Base-by-base conservation (phyloP, 78 protist species). In the Corallochytrium limacisporum region DNA sequence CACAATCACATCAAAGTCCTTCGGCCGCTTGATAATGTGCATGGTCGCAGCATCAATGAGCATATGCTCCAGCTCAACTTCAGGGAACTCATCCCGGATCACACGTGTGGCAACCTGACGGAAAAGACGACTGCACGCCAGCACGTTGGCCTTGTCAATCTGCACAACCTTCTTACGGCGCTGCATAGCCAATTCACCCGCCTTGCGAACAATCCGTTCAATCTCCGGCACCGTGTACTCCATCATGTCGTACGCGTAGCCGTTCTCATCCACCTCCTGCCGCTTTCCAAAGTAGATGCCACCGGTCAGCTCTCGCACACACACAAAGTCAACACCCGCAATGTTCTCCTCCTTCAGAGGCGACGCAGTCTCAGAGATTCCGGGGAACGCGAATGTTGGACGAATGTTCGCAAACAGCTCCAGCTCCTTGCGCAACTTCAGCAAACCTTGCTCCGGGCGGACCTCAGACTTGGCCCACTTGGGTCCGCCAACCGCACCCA, bases 401-500 rank as follows among this genome's bases (percentile, higher is more conserved):
- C 73, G 73, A 4, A 67, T 8, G 1, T 67, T 67, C 47, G 28
- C 69, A 43, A 50, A 44, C 22, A 67, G 57, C 6, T 49, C 35
- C 44, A 67, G n/a, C 48, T 44, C 73, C 24, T 67, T 67, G n/a
- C 73, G 12, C 38, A 67, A 18, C 24, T 8, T 31, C 15, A 67
- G 61, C 12, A 67, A 62, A 44, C 60, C 73, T 33, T 46, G 26
- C 57, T 67, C 56, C 40, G 51, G 60, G 16, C 60, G 60, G 22
- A 18, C 69, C 22, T 42, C 24, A 10, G 53, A 43, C 44, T 15
- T 38, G 24, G 13, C 24, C 73, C 61, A 67, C 73, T 67, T 60
- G 4, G 73, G 73, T 5, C 73, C 73, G 10, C 73, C 73, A 35
- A 67, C 73, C 7, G 60, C 51, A 24, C 73, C 73, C 15, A 67